Conservation (phyloP, 371 early-diverging fungal genomes). For the Rhizopus delemar region DNA sequence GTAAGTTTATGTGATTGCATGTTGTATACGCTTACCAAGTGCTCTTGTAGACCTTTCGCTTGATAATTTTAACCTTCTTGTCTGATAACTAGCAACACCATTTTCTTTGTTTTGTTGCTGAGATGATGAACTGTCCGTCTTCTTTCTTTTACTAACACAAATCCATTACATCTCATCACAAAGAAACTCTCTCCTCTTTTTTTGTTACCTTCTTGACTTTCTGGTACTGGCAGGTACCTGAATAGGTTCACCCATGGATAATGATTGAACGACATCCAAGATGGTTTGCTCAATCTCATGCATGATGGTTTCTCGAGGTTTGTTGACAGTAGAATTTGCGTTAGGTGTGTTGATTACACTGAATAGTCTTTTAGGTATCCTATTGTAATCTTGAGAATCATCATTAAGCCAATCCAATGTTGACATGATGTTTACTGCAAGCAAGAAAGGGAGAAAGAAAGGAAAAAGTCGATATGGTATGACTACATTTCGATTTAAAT, state of each 20-base stretch:
- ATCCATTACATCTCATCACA: not conserved
- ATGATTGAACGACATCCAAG: conserved; percentile 11
- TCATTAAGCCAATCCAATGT: no score
- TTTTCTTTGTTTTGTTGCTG: not conserved
- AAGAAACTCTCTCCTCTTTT: not conserved
- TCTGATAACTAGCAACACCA: not conserved
- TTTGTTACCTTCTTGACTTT: not conserved
- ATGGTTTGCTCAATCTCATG: conserved; percentile 18
- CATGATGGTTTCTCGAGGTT: conserved; percentile 17
- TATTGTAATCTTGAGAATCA: no score
- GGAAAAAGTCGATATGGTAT: no score
- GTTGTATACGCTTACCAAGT: not conserved
- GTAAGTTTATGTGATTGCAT: not conserved
- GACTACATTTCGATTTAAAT: no score
- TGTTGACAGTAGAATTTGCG: conserved; percentile 9
- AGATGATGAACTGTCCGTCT: no score
- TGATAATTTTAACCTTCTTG: not conserved
- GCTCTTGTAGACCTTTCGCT: not conserved
- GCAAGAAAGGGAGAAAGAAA: no score
- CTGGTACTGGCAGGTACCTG: not conserved
- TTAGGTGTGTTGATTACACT: not conserved
- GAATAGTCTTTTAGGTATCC: no score
- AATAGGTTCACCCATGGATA: conserved; percentile 11
- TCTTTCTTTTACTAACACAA: conserved; percentile 3
- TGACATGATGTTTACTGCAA: no score